These are phyloP conservation scores for Fusarium sp. DNA, from an alignment of 2,329 filamentous ascomycete species.

Conservation along the genomic window DNA sequence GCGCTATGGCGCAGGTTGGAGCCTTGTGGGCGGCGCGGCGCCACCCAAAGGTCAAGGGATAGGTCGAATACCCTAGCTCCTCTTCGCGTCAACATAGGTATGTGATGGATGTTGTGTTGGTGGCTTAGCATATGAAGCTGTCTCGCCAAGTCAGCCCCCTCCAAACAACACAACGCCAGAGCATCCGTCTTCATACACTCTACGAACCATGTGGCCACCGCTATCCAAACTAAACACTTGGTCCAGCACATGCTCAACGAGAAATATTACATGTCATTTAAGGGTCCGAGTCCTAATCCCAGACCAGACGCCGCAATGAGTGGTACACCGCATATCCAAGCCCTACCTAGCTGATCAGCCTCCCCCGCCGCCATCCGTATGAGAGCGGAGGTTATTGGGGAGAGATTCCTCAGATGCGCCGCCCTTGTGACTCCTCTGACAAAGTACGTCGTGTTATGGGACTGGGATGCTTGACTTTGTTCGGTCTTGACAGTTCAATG, in stretches of 20 bases:
- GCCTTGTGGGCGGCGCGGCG: neutral
- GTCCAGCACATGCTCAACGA: neutral
- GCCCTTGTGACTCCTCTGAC: neutral
- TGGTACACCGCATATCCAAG: neutral
- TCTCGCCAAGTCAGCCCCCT: neutral
- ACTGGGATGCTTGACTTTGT: neutral
- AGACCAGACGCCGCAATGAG: neutral
- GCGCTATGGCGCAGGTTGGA: neutral
- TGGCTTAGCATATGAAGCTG: neutral
- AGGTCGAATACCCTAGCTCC: neutral
- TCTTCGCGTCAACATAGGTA: neutral
- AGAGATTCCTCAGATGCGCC: neutral
- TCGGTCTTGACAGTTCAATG: no score
- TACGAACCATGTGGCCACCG: neutral
- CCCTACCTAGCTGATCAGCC: neutral
- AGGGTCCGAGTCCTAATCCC: neutral
- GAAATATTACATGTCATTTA: neutral
- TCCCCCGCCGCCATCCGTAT: neutral
- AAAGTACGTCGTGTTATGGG: neutral
- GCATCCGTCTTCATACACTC: neutral
- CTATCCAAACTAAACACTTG: neutral
- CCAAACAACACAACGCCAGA: neutral
- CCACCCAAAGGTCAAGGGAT: neutral
- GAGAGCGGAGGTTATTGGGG: neutral
- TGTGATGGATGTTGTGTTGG: neutral